Evolutionary conservation across 345 rosid genomes (phyloP), one percentile per base, ranked within the genome.

Genomic region (Cardamine resedifolia): DNA sequence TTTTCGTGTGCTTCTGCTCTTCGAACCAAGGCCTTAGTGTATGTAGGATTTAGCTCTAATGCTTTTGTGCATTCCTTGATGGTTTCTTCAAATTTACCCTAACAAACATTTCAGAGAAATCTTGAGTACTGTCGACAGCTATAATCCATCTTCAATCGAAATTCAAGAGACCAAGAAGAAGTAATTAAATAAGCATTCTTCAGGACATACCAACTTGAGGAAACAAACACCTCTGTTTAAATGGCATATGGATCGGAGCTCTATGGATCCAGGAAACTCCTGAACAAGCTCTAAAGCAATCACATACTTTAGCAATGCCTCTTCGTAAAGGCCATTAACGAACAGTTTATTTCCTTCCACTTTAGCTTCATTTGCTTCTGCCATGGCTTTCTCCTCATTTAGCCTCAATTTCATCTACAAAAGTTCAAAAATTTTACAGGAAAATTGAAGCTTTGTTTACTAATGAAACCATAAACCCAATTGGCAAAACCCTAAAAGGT

Each of bases 1-100:
- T 88, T 96, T 80, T 96, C 99, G 57, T 84, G 85, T 26, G 96
- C 96, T 77, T 96, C 99, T 48, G 81, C 88, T 79, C 99, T 86
- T 80, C 97, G 85, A 58, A 79, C 59, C 67, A 88, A 71, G 55
- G 91, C 96, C 83, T 96, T 92, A 72, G 77, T 34, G 73, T 92
- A 96, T 10, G 81, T 77, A 68, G 98, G 81, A 79, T 92, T 92
- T 72, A 95, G 79, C 75, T 85, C 92, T 61, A 90, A 71, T 2
- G 97, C 97, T 65, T 87, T 86, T n/a, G 87, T 75, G 81, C 97
- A 90, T 81, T 92, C 99, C 85, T 84, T 87, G 73, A 90, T 71
- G 3, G 96, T 82, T 36, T 95, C 92, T 76, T 88, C 88, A 58
- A 78, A 83, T 49, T 88, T 95, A 21, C 88, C 88, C 99, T 92